Percentiles rank a stretch among this genome's conserved stretches.
Conservation (phyloP, 192 early-diverging fungal species). For the Thamnidium elegans region DNA sequence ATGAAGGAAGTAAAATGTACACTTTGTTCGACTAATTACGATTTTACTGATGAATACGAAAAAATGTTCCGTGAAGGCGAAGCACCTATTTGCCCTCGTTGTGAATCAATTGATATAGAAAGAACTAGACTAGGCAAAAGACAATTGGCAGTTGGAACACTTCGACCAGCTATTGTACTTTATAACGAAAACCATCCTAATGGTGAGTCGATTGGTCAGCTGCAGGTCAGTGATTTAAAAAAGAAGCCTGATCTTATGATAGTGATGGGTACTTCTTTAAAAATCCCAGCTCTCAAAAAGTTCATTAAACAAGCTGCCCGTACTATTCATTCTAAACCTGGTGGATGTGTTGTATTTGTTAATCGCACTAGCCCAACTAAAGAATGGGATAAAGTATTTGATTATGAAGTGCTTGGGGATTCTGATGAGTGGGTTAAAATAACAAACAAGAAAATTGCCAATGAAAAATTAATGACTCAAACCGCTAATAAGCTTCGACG, state of each 20-base stretch:
- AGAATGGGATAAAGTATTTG: slow-evolving; percentile 79
- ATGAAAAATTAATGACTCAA: slow-evolving; percentile 12
- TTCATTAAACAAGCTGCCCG: slow-evolving; percentile 73
- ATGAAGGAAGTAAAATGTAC: slow-evolving; percentile 86
- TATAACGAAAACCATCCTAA: slow-evolving; percentile 90
- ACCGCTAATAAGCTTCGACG: slow-evolving; percentile 13
- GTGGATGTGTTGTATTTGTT: slow-evolving; percentile 67
- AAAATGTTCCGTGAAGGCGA: slow-evolving; percentile 67
- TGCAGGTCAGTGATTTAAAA: slow-evolving; percentile 54
- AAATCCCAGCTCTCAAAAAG: slow-evolving; percentile 73
- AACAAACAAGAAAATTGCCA: slow-evolving; percentile 5
- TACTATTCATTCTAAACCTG: slow-evolving; percentile 44
- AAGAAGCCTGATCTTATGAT: slow-evolving; percentile 72
- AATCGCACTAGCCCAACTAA: slow-evolving; percentile 65
- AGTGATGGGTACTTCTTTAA: slow-evolving; percentile 88
- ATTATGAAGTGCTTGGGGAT: slow-evolving; percentile 68
- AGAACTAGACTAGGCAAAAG: slow-evolving; percentile 75
- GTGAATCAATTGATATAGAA: slow-evolving; percentile 42
- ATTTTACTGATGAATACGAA: slow-evolving; percentile 58
- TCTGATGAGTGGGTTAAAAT: slow-evolving; percentile 59
- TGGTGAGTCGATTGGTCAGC: slow-evolving; percentile 65
- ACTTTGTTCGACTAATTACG: slow-evolving; percentile 68
- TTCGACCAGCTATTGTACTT: slow-evolving; percentile 91
- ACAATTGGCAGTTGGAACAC: slow-evolving; percentile 64
- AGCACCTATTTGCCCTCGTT: slow-evolving; percentile 66